Percentiles rank a stretch among this genome's conserved stretches.
Conservation (phyloP, 352 stramenopile species). For the Poterioochromonas sp. region DNA sequence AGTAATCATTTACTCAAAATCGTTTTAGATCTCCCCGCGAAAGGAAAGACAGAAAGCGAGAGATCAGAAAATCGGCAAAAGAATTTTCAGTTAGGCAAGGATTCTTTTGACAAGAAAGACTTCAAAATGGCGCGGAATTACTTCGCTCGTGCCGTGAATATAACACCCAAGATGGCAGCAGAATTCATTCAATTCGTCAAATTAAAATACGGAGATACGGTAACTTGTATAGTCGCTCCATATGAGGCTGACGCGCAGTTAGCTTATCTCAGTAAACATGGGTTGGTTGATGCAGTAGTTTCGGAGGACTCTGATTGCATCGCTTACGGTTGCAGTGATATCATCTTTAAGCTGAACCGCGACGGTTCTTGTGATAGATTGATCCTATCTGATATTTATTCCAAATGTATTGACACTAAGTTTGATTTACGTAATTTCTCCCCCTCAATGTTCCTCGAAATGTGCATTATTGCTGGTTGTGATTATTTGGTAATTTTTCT, state of each 20-base stretch:
- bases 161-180: slow-evolving; percentile 51
- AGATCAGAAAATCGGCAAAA: slow-evolving; percentile 26
- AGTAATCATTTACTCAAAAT: too few species aligned
- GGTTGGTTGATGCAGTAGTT: slow-evolving; percentile 81
- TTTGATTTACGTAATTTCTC: slow-evolving; percentile 48
- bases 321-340: slow-evolving; percentile 72
- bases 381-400: not conserved
- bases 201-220: slow-evolving; percentile 1
- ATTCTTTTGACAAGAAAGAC: slow-evolving; percentile 45
- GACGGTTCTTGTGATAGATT: not conserved
- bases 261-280: slow-evolving; percentile 70
- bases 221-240: slow-evolving; percentile 86
- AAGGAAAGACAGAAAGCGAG: slow-evolving; percentile 53
- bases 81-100: slow-evolving; percentile 31
- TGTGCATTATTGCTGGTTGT: slow-evolving; percentile 52
- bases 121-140: slow-evolving; percentile 39
- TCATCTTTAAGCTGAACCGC: slow-evolving; percentile 28
- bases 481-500: slow-evolving; percentile 44
- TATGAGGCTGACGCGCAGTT: slow-evolving; percentile 97
- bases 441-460: slow-evolving; percentile 52
- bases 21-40: slow-evolving; percentile 73
- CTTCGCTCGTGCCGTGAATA: slow-evolving; percentile 50
- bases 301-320: slow-evolving; percentile 92
- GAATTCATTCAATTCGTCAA: slow-evolving; percentile 41
- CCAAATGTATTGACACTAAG: not conserved